Conservation (phyloP, 768 basidiomycete species). For the Crassisporium funariophilum region DNA sequence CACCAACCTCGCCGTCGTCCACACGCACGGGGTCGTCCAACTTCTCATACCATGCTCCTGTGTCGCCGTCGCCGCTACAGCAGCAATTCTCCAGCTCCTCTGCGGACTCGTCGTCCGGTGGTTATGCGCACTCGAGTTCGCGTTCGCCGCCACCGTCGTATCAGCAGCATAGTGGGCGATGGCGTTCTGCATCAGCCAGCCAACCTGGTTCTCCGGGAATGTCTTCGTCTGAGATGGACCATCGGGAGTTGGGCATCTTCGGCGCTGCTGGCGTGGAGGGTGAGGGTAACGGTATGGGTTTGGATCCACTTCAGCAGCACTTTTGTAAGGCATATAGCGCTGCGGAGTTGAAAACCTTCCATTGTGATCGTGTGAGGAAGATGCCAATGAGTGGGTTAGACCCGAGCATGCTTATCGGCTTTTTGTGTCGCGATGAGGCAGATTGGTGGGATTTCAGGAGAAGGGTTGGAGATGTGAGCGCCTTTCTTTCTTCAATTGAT, state of each 20-base stretch:
- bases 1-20: slow-evolving; percentile 55
- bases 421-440: slow-evolving; percentile 76
- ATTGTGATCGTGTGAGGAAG: slow-evolving; percentile 95
- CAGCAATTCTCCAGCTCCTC: slow-evolving; percentile 53
- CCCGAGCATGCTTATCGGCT: slow-evolving; percentile 97
- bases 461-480: slow-evolving; percentile 71
- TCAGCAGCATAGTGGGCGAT: slow-evolving; percentile 14
- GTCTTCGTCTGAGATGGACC: slow-evolving; percentile 30
- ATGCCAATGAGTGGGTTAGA: slow-evolving; percentile 91
- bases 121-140: slow-evolving; percentile 12
- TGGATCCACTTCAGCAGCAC: slow-evolving; percentile 59
- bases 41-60: slow-evolving; percentile 53
- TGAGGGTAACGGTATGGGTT: slow-evolving; percentile 10
- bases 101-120: slow-evolving; percentile 13
- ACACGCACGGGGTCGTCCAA: slow-evolving; percentile 54
- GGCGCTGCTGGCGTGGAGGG: slow-evolving; percentile 23
- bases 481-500: slow-evolving; percentile 8
- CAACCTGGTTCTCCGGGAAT: slow-evolving; percentile 17
- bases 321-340: slow-evolving; percentile 74
- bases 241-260: slow-evolving; percentile 32
- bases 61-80: slow-evolving; percentile 67
- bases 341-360: slow-evolving; percentile 83
- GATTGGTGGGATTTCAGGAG: slow-evolving; percentile 85
- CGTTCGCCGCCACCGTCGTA: slow-evolving; percentile 26
- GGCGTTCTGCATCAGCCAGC: slow-evolving; percentile 24